Base-by-base conservation (phyloP, 1,284 basidiomycete species). In the Sparassis latifolia region DNA sequence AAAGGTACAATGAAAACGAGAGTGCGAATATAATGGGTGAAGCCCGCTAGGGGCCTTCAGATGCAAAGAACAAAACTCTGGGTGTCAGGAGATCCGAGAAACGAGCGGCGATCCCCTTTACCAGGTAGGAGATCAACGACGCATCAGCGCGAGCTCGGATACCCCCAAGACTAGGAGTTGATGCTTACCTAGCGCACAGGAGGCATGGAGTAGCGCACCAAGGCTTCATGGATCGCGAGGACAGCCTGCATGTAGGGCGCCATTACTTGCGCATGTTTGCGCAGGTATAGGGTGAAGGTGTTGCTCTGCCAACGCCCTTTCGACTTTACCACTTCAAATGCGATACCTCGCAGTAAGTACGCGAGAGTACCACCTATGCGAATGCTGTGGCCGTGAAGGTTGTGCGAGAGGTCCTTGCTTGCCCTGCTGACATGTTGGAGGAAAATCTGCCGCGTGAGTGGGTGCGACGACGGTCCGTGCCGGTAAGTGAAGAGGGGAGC, bases 401-500 rank as follows among this genome's bases (percentile, higher is more conserved):
- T 6, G 35, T 12, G 6, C 35, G 35, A 37, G 35, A 37, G 7
- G 7, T 12, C 7, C 35, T 37, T 12, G 6, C 7, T 12, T 12
- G 35, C 35, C 12, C 12, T 6, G 6, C 35, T 12, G 7, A 37
- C 12, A 6, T 12, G 35, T 12, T 7, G 12, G 35, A 37, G 35
- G 35, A 37, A 37, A 12, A 12, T 37, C 35, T 12, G 35, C 12
- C 35, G 35, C 7, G 35, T 37, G 35, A 37, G 35, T 6, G 35
- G 35, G 35, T 12, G 35, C 35, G 7, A 37, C 7, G 7, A 6
- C 35, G 12, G 12, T 12, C 6, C 7, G 35, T 52, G 32, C 10
- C n/a, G 3, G n/a, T 48, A 33, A 1, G 51, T 20, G 51, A 55
- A 52, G 29, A 55, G 41, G 28, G 53, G 51, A 7, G 41, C 52